These are phyloP conservation scores for Sporothrix inflata DNA, from an alignment of 2,329 filamentous ascomycete genomes.

Conservation along the genomic window DNA sequence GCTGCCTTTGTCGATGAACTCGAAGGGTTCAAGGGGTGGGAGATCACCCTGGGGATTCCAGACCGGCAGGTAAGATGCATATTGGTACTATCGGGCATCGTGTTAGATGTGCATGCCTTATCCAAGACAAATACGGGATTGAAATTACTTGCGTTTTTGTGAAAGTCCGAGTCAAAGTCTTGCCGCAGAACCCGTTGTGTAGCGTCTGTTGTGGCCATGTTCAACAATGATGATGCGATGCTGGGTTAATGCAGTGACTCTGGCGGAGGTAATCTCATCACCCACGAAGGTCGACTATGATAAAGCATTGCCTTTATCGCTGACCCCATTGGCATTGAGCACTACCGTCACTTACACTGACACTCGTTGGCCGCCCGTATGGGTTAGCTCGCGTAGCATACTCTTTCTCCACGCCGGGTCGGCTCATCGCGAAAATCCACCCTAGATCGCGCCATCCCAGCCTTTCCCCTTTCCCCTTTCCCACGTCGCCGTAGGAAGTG, in stretches of 20 bases:
- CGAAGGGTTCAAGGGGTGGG: constrained; percentile 39
- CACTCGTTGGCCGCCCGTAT: background rate
- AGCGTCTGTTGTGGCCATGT: background rate
- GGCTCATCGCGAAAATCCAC: constrained; percentile 8
- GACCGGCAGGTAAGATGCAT: constrained; percentile 41
- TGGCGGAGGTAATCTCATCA: too few relatives aligned
- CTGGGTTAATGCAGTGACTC: too few relatives aligned
- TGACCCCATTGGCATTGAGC: too few relatives aligned
- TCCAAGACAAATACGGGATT: too few relatives aligned
- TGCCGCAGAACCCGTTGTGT: background rate
- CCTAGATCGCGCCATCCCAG: constrained; percentile 2
- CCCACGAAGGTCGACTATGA: too few relatives aligned
- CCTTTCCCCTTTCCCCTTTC: constrained; percentile 9
- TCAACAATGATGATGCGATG: background rate
- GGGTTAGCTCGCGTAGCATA: background rate
- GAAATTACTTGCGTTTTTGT: constrained; percentile 33
- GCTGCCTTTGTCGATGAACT: constrained; percentile 40
- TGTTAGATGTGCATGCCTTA: too few relatives aligned
- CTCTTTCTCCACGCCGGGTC: background rate
- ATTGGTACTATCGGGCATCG: constrained; percentile 37
- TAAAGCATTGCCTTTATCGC: too few relatives aligned
- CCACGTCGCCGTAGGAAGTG: background rate
- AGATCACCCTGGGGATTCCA: constrained; percentile 40
- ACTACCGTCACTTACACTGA: background rate
- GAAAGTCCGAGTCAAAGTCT: constrained; percentile 35